A percentile compares a stretch with the other conserved stretches of the same genome.
These are phyloP conservation scores for Francoa sonchifolia DNA, from an alignment of 441 rosid species.

Conservation along the genomic window DNA sequence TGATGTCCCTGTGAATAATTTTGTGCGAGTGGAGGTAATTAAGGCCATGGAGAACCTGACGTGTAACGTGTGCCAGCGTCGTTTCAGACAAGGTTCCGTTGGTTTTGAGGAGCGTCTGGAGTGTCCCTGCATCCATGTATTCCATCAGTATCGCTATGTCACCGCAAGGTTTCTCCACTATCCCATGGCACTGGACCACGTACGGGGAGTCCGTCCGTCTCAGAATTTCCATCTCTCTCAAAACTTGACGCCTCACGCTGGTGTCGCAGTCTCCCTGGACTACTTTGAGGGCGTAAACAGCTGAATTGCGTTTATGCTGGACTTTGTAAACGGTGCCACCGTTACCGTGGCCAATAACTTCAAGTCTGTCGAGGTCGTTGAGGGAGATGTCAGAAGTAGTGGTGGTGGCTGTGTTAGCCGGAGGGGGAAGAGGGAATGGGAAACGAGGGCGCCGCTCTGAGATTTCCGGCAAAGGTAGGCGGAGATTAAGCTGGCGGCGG, in stretches of 20 bases:
- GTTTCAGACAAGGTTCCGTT: conserved; percentile 45
- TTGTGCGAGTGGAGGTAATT: conserved; percentile 53
- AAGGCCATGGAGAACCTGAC: conserved; percentile 57
- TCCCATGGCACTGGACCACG: conserved; percentile 49
- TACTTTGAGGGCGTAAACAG: conserved; percentile 55
- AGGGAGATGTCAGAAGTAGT: conserved; percentile 7
- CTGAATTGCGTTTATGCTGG: conserved; percentile 38
- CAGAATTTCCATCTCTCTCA: conserved; percentile 69
- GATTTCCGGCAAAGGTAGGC: conserved; percentile 56
- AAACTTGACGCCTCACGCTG: conserved; percentile 42
- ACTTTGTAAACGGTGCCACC: conserved; percentile 74
- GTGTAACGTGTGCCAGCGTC: conserved; percentile 37
- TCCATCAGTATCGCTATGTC: conserved; percentile 70
- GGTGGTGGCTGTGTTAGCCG: conserved; percentile 10
- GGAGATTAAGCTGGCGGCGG: conserved; percentile 79
- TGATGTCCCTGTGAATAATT: conserved; percentile 74
- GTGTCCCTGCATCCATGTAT: conserved; percentile 63
- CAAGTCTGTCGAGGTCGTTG: conserved; percentile 50
- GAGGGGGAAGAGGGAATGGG: conserved; percentile 36
- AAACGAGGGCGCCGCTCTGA: conserved; percentile 58
- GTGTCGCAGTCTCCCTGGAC: conserved; percentile 54
- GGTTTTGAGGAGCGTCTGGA: conserved; percentile 33
- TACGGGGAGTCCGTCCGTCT: conserved; percentile 67
- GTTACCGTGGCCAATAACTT: conserved; percentile 76
- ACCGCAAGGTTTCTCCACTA: conserved; percentile 45